Percentiles rank a stretch among this genome's conserved stretches.
Conservation (phyloP, 2,329 filamentous ascomycete species). For the Cadophora sp. region DNA sequence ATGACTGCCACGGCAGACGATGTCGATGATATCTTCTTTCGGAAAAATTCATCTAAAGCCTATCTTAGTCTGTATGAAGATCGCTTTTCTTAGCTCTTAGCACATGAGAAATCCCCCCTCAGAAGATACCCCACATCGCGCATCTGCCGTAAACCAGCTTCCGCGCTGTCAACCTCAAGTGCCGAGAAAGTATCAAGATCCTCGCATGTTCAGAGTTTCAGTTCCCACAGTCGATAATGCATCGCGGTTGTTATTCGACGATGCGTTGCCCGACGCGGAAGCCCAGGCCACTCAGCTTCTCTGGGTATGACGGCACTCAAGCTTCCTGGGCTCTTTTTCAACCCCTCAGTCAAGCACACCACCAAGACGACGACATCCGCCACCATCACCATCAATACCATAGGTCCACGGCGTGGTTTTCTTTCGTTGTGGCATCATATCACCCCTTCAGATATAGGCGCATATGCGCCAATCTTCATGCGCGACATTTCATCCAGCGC, state of each 20-base stretch:
- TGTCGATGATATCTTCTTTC: slow-evolving; percentile 18
- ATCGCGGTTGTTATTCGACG: background rate
- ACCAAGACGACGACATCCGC: background rate
- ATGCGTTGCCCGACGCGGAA: background rate
- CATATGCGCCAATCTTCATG: slow-evolving; percentile 21
- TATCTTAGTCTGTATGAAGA: slow-evolving; percentile 24
- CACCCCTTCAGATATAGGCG: slow-evolving; percentile 16
- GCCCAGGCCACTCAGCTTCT: background rate
- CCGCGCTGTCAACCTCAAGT: slow-evolving; percentile 24
- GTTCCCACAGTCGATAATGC: background rate
- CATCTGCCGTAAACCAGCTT: slow-evolving; percentile 29
- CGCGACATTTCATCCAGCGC: slow-evolving; percentile 26
- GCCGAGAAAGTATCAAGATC: slow-evolving; percentile 24
- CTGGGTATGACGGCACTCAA: slow-evolving; percentile 17
- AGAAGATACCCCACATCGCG: slow-evolving; percentile 19
- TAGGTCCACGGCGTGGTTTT: slow-evolving; percentile 14
- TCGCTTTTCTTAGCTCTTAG: slow-evolving; percentile 16
- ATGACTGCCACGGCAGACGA: background rate
- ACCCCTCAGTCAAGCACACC: slow-evolving; percentile 5
- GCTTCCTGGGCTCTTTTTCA: background rate
- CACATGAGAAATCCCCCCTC: slow-evolving; percentile 14
- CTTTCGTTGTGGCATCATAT: slow-evolving; percentile 25
- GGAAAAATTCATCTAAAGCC: slow-evolving; percentile 17
- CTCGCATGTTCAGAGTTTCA: background rate
- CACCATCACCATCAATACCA: background rate